A percentile compares a stretch with the other conserved stretches of the same genome.
phyloP scores from a whole-genome alignment of 495 filamentous ascomycete genomes.

The Aspergillus incahuasiensis region DNA sequence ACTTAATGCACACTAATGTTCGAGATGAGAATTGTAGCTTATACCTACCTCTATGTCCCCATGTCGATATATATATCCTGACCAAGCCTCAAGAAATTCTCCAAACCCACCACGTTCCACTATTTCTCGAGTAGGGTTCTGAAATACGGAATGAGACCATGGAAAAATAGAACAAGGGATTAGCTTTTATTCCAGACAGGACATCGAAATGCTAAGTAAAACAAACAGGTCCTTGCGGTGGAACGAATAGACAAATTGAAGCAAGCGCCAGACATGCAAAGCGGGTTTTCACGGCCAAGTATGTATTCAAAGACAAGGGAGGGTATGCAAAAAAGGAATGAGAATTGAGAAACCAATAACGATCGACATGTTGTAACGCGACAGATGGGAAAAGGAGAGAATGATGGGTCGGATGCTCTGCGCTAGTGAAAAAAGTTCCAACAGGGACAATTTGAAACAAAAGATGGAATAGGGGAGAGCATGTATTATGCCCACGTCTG shows the following conservation, averaged over 20 bases:
- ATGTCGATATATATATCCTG: neutral
- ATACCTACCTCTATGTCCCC: too few relatives aligned
- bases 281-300: neutral
- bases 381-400: neutral
- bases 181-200: conserved; percentile 17
- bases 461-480: neutral
- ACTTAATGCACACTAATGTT: too few relatives aligned
- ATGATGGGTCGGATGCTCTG: neutral
- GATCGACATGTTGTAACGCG: neutral
- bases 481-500: neutral
- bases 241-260: neutral
- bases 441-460: neutral
- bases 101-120: too few relatives aligned
- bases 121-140: too few relatives aligned
- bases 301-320: neutral
- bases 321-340: neutral
- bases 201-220: neutral
- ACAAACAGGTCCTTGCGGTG: neutral
- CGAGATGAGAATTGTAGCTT: too few relatives aligned
- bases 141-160: too few relatives aligned
- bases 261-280: neutral
- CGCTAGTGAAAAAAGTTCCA: neutral
- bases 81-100: too few relatives aligned
- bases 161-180: neutral
- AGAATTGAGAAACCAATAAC: neutral